Evolutionary conservation across 1,139 yeast species (phyloP), one percentile per base, ranked within the genome.

Genomic region (Debaryomycetaceae sp.): DNA sequence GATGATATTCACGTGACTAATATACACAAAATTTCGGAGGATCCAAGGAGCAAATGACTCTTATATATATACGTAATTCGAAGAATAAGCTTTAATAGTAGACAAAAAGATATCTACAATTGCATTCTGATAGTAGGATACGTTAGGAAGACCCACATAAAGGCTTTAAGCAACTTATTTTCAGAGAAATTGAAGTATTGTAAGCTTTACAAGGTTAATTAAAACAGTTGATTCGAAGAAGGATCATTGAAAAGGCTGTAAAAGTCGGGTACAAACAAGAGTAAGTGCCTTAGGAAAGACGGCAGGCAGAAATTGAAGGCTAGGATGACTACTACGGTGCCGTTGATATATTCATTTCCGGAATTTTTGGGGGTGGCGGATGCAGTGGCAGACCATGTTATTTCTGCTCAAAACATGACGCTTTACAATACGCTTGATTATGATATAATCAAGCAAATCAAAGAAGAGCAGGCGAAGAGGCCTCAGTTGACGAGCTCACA

Each of bases 341-440:
- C 97, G 19, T 82, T 88, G 49, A 84, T 89, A 40, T 88, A 86
- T 70, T 87, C 96, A 36, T 89, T 89, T 60, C 95, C 91, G 34
- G 95, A 85, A 62, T 83, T 88, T 56, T 70, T 81, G 28, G 95
- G 89, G 16, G 97, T 89, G 29, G 96, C 97, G 3, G 95, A 87
- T 43, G 96, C 96, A 17, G 96, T 91, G 33, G 97, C 96, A 1
- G 92, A 87, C 56, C 89, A 87, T 58, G 81, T 91, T 41, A 78
- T 89, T 35, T 74, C 82, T 32, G 85, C 91, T 11, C 98, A 92
- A 65, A 83, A 88, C 56, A 65, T 74, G 53, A 78, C 88, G 6
- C 66, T 86, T 41, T 76, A 74, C 55, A 73, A 74, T 43, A 73
- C 79, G n/a, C 51, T 67, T 43, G 75, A 71, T 49, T 52, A 48